phyloP scores from a whole-genome alignment of 1,139 yeast species.

The Suhomyces bolitotheri region DNA sequence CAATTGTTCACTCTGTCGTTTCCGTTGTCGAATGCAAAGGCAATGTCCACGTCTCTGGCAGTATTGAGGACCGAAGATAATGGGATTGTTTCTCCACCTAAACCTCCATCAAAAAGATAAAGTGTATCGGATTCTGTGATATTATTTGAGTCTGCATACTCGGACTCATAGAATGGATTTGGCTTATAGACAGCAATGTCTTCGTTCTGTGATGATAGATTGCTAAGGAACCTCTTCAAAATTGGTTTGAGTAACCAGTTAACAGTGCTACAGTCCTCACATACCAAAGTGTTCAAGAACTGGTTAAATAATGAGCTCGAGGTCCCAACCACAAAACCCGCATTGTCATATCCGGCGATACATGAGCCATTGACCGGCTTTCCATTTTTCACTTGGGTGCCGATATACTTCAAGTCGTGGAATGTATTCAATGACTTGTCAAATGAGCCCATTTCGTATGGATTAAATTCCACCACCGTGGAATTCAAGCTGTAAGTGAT shows the following conservation, averaged over 20 bases:
- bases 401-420: conserved; percentile 38
- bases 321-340: conserved; percentile 75
- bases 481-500: conserved; percentile 35
- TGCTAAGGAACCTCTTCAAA: conserved; percentile 43
- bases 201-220: conserved; percentile 39
- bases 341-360: conserved; percentile 71
- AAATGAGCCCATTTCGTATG: conserved; percentile 47
- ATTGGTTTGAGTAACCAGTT: conserved; percentile 50
- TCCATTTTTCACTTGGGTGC: conserved; percentile 36
- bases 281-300: conserved; percentile 59
- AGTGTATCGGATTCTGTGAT: conserved; percentile 35
- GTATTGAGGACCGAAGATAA: conserved; percentile 37
- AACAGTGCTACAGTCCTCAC: conserved; percentile 46
- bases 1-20: conserved; percentile 42
- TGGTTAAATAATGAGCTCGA: conserved; percentile 78
- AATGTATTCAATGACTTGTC: conserved; percentile 42
- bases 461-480: conserved; percentile 43
- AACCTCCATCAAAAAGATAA: conserved; percentile 45
- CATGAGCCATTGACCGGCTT: conserved; percentile 38
- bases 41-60: conserved; percentile 37
- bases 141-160: conserved; percentile 32
- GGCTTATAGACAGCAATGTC: conserved; percentile 48
- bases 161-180: conserved; percentile 52
- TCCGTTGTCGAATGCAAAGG: conserved; percentile 40
- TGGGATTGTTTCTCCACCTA: conserved; percentile 42